Evolutionary conservation across 805 yeast species (phyloP).

Genomic region (Tetrapisispora nanseiensis): DNA sequence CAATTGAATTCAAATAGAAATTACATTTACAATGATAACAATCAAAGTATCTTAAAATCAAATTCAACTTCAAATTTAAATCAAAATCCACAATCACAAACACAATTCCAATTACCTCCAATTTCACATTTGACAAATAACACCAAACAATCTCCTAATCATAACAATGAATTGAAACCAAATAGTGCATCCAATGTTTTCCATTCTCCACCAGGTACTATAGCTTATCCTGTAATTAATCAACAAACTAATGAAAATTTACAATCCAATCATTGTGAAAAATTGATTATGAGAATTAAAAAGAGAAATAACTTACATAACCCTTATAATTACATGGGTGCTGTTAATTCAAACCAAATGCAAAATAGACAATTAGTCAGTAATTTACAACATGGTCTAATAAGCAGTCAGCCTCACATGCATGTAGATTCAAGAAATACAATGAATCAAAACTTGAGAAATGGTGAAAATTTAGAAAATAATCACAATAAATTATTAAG

Average conservation of each 20-base stretch:
- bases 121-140: slow-evolving; percentile 1
- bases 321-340: slow-evolving; percentile 1
- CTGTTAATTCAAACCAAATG: neutral
- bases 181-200: neutral
- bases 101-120: slow-evolving; percentile 3
- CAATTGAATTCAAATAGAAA: neutral
- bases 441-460: neutral
- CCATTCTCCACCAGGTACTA: neutral
- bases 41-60: neutral
- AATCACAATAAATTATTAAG: neutral
- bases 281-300: slow-evolving; percentile 2
- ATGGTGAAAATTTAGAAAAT: neutral
- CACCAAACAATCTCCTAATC: neutral
- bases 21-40: neutral
- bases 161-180: neutral
- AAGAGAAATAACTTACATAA: slow-evolving; percentile 2
- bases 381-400: neutral
- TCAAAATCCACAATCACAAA: neutral
- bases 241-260: neutral
- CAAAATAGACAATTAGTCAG: neutral
- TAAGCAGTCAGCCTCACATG: neutral
- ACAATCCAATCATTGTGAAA: neutral
- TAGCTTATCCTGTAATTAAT: neutral
- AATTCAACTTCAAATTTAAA: neutral
- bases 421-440: neutral